Base-by-base conservation (phyloP, 441 rosid genomes). In the Lepidium campestre region DNA sequence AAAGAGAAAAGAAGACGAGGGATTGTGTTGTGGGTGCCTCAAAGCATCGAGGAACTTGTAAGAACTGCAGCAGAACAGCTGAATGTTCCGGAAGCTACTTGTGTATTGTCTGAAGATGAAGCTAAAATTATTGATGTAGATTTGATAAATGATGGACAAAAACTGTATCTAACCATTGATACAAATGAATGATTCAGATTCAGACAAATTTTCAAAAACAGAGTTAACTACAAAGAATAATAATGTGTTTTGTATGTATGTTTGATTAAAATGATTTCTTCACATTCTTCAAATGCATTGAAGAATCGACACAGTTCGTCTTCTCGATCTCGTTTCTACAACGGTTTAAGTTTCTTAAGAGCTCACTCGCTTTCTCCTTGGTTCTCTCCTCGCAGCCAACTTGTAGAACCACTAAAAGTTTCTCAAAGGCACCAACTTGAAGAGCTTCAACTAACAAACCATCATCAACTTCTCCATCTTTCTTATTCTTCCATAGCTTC, bases 341-440 rank as follows among this genome's bases (percentile, higher is more conserved):
- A 53, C 68, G 76, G 81, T 92, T 87, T 75, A 89, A 27, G 75
- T 80, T n/a, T 76, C 84, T 84, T 73, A 92, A 59, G 44, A 85
- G 65, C 73, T 87, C 91, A 4, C 85, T 82, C 0, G 79, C 86
- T 68, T 75, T 86, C 82, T 89, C 95, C 78, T 83, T 89, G 0
- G 93, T 87, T 49, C 39, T 77, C 17, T 80, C 93, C 7, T 75
- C 84, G 40, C 98, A 92, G 0, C 96, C 98, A 17, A 89, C 76
- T 62, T 89, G 96, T 70, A 92, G 65, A 4, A 89, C 77, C 60
- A 89, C 57, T 71, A 92, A 35, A 12, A 89, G 83, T 78, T 92
- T 92, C 71, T 92, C 95, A 62, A 92, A 92, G 6, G 93, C 98
- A 10, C 96, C 94, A 25, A 77, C 80, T 70, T 81, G 87, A 69